Conservation (phyloP, 2,329 filamentous ascomycete genomes). For the Ploettnerulaceae sp. region DNA sequence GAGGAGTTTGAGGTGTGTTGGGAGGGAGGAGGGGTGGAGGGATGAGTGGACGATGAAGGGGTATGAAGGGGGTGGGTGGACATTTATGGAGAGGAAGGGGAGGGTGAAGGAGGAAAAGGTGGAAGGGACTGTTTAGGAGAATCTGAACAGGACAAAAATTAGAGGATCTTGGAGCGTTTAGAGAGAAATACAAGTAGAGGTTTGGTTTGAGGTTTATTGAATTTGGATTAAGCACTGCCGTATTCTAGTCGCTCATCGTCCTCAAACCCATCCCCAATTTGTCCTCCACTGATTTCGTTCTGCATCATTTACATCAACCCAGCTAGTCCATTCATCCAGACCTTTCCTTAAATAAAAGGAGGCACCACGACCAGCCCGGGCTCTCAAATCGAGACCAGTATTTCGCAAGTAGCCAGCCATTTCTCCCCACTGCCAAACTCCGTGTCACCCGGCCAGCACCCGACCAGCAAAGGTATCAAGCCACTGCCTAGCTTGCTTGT, state of each 20-base stretch:
- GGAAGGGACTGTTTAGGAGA: too few relatives aligned
- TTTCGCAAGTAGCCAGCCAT: slow-evolving; percentile 2
- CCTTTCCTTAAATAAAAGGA: background rate
- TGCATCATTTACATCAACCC: background rate
- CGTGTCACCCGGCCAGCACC: background rate
- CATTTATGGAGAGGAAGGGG: slow-evolving; percentile 12
- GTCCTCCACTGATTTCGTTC: slow-evolving; percentile 6
- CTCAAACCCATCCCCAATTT: slow-evolving; percentile 17
- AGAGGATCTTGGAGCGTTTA: too few relatives aligned
- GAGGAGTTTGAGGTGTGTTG: slow-evolving; percentile 16
- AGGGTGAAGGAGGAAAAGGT: too few relatives aligned
- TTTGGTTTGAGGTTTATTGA: slow-evolving; percentile 17
- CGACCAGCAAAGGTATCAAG: slow-evolving; percentile 9
- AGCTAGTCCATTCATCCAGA: slow-evolving; percentile 3
- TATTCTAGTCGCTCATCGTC: slow-evolving; percentile 17
- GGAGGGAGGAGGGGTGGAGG: slow-evolving; percentile 17
- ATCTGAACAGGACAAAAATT: too few relatives aligned
- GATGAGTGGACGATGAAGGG: slow-evolving; percentile 25
- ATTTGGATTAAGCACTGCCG: slow-evolving; percentile 15
- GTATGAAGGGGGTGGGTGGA: background rate
- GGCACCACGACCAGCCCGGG: background rate
- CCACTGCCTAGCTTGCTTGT: background rate
- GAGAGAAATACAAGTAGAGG: background rate
- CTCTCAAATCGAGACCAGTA: background rate
- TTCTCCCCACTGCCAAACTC: slow-evolving; percentile 5